phyloP scores from a whole-genome alignment of 495 filamentous ascomycete genomes.

The Pyronema omphalodes region DNA sequence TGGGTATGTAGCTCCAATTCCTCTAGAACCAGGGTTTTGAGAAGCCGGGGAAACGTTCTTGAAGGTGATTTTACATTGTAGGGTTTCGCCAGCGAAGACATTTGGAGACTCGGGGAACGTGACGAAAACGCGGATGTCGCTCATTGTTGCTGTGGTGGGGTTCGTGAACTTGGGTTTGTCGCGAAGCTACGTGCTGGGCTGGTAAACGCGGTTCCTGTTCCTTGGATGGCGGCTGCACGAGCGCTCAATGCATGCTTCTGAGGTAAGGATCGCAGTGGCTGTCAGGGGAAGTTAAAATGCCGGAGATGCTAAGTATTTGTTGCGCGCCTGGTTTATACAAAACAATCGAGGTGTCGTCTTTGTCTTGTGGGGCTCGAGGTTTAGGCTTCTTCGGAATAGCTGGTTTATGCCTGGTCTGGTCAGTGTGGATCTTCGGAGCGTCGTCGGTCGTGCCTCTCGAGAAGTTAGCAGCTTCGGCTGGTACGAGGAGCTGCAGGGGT shows the following conservation, averaged over 20 bases:
- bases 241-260: neutral
- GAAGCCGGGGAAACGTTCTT: constrained; percentile 51
- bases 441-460: too few relatives aligned
- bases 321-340: too few relatives aligned
- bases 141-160: constrained; percentile 12
- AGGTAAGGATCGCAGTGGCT: neutral
- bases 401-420: neutral
- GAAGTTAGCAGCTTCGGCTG: too few relatives aligned
- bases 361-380: too few relatives aligned
- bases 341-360: too few relatives aligned
- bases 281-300: neutral
- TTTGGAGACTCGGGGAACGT: constrained; percentile 62
- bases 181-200: neutral
- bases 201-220: neutral
- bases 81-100: constrained; percentile 85
- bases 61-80: constrained; percentile 91
- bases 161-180: neutral
- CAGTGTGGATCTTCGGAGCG: too few relatives aligned
- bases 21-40: constrained; percentile 8
- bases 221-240: neutral
- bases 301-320: too few relatives aligned
- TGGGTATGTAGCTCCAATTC: neutral
- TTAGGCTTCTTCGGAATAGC: neutral
- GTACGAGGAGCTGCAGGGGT: too few relatives aligned
- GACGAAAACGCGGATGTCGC: constrained; percentile 78